phyloP scores from a whole-genome alignment of 805 yeast species.

The Ogataea nonfermentans region DNA sequence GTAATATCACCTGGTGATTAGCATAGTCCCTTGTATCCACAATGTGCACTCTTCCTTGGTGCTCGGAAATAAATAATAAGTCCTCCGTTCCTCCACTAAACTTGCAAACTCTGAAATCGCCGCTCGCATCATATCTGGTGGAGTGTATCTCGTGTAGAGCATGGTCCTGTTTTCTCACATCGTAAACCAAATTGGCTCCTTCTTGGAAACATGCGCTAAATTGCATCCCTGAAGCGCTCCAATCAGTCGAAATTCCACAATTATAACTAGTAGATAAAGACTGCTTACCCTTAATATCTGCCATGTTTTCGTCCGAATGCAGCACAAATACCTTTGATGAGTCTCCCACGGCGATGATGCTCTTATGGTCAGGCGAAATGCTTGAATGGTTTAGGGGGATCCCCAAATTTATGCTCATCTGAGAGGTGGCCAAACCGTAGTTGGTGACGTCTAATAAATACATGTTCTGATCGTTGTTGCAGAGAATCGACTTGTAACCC shows the following conservation, averaged over 20 bases:
- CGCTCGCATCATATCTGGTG: slow-evolving; percentile 51
- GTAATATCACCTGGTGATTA: slow-evolving; percentile 72
- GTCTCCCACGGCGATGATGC: slow-evolving; percentile 74
- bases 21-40: slow-evolving; percentile 72
- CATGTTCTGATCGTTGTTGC: slow-evolving; percentile 79
- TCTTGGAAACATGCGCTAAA: slow-evolving; percentile 85
- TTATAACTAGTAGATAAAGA: slow-evolving; percentile 54
- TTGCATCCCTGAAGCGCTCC: slow-evolving; percentile 68
- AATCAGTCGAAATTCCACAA: slow-evolving; percentile 80
- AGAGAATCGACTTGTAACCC: slow-evolving; percentile 58
- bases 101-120: slow-evolving; percentile 42
- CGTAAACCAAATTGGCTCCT: slow-evolving; percentile 77
- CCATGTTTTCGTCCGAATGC: slow-evolving; percentile 39
- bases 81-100: slow-evolving; percentile 71
- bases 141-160: slow-evolving; percentile 59
- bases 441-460: slow-evolving; percentile 61
- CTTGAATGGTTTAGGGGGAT: slow-evolving; percentile 75
- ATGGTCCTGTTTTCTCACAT: slow-evolving; percentile 55
- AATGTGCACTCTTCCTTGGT: slow-evolving; percentile 82
- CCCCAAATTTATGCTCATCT: slow-evolving; percentile 44
- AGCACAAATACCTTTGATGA: slow-evolving; percentile 59
- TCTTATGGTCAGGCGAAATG: slow-evolving; percentile 59
- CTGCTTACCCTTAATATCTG: slow-evolving; percentile 36
- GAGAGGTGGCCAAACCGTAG: slow-evolving; percentile 36
- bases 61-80: slow-evolving; percentile 74